A percentile compares a stretch with the other conserved stretches of the same genome.
Evolutionary conservation across 1,284 basidiomycete genomes (phyloP).

Genomic region (Pseudozyma pruni): DNA sequence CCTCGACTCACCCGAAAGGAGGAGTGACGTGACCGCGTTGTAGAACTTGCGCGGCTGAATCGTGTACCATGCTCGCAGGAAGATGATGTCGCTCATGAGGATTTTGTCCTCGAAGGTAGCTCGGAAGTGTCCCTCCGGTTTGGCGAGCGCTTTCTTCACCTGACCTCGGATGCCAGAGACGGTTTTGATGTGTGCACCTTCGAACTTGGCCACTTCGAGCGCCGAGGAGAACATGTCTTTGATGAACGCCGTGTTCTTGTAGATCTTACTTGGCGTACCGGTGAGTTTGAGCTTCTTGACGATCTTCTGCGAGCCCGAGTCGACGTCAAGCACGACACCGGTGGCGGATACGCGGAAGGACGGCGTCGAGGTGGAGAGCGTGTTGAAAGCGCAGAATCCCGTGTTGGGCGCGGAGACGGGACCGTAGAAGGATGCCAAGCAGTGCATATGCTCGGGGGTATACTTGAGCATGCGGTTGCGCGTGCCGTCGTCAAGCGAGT

Average conservation of each 20-base stretch:
- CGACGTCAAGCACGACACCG: constrained; percentile 92
- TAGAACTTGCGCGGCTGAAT: constrained; percentile 95
- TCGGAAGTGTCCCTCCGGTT: constrained; percentile 93
- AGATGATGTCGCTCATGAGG: constrained; percentile 93
- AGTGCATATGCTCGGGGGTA: constrained; percentile 99
- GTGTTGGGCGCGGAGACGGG: constrained; percentile 74
- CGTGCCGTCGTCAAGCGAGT: constrained; percentile 85
- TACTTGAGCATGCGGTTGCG: constrained; percentile 99
- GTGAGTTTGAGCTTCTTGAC: constrained; percentile 99
- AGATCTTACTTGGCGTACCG: constrained; percentile 93
- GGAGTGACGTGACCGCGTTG: constrained; percentile 92
- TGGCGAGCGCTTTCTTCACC: constrained; percentile 92
- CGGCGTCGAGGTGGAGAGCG: constrained; percentile 75
- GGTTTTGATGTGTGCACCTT: constrained; percentile 93
- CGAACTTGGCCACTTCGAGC: constrained; percentile 96
- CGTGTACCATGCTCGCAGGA: constrained; percentile 96
- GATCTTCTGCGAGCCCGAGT: constrained; percentile 79
- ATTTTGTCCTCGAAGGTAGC: constrained; percentile 99
- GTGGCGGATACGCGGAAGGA: constrained; percentile 92
- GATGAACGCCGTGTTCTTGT: constrained; percentile 98
- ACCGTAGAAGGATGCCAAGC: constrained; percentile 85
- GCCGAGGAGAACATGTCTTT: constrained; percentile 96
- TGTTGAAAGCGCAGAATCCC: constrained; percentile 94
- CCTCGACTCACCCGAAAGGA: constrained; percentile 69
- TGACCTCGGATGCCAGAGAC: constrained; percentile 96